These are phyloP conservation scores for Claviceps sp. DNA, from an alignment of 2,329 filamentous ascomycete genomes.

Conservation along the genomic window DNA sequence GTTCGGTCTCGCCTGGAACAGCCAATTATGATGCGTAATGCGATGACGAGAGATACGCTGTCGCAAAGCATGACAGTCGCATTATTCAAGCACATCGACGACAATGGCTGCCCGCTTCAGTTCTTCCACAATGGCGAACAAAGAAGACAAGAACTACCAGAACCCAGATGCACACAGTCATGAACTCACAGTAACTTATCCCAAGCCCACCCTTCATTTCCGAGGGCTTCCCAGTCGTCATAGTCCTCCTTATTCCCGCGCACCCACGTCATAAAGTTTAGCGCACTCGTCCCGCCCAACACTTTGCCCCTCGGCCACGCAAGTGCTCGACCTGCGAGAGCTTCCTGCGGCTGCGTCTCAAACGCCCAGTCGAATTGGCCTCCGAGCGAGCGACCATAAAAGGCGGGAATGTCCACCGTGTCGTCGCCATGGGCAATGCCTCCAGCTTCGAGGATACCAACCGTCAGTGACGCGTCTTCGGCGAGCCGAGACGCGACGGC, in stretches of 20 bases:
- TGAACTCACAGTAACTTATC: conserved; percentile 21
- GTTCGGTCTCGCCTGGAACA: too few species aligned
- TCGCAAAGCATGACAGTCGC: too few species aligned
- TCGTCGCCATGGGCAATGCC: conserved; percentile 15
- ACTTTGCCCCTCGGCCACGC: conserved; percentile 32
- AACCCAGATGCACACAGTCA: neutral
- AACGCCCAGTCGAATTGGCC: conserved; percentile 28
- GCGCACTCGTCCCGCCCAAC: conserved; percentile 48
- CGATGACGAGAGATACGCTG: too few species aligned
- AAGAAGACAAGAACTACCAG: too few species aligned
- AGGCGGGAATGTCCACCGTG: conserved; percentile 26
- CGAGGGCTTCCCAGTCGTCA: conserved; percentile 43
- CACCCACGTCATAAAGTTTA: conserved; percentile 45
- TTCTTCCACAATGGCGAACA: too few species aligned
- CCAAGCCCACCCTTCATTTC: conserved; percentile 47
- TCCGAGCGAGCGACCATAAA: conserved; percentile 22
- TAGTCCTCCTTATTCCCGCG: conserved; percentile 34
- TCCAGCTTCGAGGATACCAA: conserved; percentile 21
- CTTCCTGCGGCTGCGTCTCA: conserved; percentile 23
- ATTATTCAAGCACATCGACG: too few species aligned
- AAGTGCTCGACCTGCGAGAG: conserved; percentile 24
- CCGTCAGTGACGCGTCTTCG: conserved; percentile 17
- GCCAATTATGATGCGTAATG: too few species aligned
- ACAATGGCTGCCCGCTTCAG: too few species aligned
- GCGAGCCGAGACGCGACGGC: conserved; percentile 33